phyloP scores from a whole-genome alignment of 108 stramenopile species.

The Discostella stelligeroides region DNA sequence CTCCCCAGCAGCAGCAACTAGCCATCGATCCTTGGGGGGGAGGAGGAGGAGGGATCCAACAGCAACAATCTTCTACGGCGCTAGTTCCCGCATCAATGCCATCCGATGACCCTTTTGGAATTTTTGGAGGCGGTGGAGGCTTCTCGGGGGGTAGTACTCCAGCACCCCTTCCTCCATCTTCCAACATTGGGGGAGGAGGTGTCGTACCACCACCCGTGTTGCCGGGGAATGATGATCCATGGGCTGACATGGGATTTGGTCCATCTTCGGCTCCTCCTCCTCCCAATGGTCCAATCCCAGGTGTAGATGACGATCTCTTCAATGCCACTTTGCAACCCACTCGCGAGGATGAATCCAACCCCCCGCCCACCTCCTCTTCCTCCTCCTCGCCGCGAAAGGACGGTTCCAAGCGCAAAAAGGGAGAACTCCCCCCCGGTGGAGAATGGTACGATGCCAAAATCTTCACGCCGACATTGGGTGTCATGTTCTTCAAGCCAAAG shows the following conservation, averaged over 20 bases:
- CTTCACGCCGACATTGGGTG: slow-evolving; percentile 90
- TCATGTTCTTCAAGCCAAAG: slow-evolving; percentile 94
- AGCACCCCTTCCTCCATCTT: slow-evolving; percentile 21
- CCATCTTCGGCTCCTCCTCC: slow-evolving; percentile 30
- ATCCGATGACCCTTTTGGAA: slow-evolving; percentile 45
- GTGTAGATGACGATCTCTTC: slow-evolving; percentile 36
- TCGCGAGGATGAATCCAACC: neutral
- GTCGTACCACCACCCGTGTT: slow-evolving; percentile 44
- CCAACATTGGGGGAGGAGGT: slow-evolving; percentile 27
- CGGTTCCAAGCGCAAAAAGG: slow-evolving; percentile 38
- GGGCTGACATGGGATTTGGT: slow-evolving; percentile 72
- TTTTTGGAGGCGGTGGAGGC: slow-evolving; percentile 13
- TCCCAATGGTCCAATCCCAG: slow-evolving; percentile 9
- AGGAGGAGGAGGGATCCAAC: slow-evolving; percentile 1
- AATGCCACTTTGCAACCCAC: slow-evolving; percentile 5
- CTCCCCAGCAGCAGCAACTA: slow-evolving; percentile 9
- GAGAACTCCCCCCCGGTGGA: slow-evolving; percentile 83
- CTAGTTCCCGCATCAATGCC: slow-evolving; percentile 31
- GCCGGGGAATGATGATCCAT: slow-evolving; percentile 59
- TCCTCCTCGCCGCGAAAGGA: neutral
- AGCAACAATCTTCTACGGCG: slow-evolving; percentile 19
- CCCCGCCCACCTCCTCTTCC: neutral
- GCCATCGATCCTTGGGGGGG: slow-evolving; percentile 39
- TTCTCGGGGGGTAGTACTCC: slow-evolving; percentile 32
- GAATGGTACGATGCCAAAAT: slow-evolving; percentile 91